phyloP scores from a whole-genome alignment of 75 land plant species.

The Pinus albicaulis region DNA sequence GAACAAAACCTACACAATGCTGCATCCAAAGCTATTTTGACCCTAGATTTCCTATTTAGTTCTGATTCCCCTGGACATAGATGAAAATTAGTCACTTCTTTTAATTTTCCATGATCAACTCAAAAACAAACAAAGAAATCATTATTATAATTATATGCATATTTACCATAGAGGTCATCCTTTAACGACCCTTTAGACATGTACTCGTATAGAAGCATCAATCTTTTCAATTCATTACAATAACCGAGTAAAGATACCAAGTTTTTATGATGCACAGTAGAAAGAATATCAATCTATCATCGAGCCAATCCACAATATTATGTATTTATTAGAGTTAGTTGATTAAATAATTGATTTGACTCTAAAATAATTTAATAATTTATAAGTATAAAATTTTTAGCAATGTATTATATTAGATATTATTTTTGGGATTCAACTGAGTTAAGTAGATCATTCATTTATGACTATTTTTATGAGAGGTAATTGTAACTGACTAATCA shows the following conservation, averaged over 20 bases:
- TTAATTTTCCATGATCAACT: background rate
- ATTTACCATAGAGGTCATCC: slow-evolving; percentile 41
- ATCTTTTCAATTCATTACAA: slow-evolving; percentile 24
- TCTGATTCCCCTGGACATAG: background rate
- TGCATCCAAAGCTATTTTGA: slow-evolving; percentile 5
- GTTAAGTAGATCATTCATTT: too few species aligned
- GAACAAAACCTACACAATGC: background rate
- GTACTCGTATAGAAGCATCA: slow-evolving; percentile 49
- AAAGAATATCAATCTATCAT: slow-evolving; percentile 23
- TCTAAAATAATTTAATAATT: too few species aligned
- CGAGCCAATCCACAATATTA: too few species aligned
- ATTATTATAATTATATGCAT: background rate
- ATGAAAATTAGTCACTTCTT: background rate
- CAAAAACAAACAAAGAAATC: background rate
- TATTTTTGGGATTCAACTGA: too few species aligned
- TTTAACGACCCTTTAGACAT: slow-evolving; percentile 31
- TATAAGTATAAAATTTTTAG: too few species aligned
- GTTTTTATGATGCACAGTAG: slow-evolving; percentile 17
- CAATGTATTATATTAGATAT: too few species aligned
- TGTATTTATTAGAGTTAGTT: too few species aligned
- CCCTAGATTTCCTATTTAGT: slow-evolving; percentile 1
- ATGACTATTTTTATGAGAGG: too few species aligned
- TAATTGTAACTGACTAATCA: too few species aligned
- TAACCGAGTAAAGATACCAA: slow-evolving; percentile 37
- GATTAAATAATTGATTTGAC: too few species aligned